phyloP scores from a whole-genome alignment of 306 rosid genomes.

The Malus orientalis region DNA sequence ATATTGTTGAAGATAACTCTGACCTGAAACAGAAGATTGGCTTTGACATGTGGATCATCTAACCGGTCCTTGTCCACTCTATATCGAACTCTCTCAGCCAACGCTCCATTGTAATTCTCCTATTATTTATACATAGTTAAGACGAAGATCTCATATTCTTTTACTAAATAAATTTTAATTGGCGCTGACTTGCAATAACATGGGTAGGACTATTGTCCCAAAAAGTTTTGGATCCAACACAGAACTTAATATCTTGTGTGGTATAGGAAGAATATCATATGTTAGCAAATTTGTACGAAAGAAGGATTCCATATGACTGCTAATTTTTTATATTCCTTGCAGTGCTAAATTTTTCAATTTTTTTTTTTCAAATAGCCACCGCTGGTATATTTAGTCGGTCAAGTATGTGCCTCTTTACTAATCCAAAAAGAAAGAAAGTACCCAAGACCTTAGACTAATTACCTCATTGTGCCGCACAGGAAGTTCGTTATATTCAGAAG shows the following conservation, averaged over 20 bases:
- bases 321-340: too few species aligned
- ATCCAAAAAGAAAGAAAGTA: background rate
- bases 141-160: background rate
- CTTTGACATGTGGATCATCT: constrained; percentile 83
- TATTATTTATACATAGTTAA: background rate
- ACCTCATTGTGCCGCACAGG: constrained; percentile 99
- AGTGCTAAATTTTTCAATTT: too few species aligned
- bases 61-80: constrained; percentile 72
- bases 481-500: constrained; percentile 85
- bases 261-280: background rate
- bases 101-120: constrained; percentile 81
- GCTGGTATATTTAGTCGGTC: background rate
- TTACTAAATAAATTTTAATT: background rate
- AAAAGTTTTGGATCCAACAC: background rate
- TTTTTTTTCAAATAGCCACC: too few species aligned
- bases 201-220: background rate
- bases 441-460: background rate
- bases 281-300: background rate
- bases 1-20: constrained; percentile 22
- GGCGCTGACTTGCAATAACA: background rate
- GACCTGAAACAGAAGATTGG: constrained; percentile 92
- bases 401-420: background rate
- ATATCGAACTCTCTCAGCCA: constrained; percentile 69
- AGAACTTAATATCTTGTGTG: background rate
- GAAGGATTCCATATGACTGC: background rate